Base-by-base conservation (phyloP, 805 yeast species). In the Saturnispora quitensis region DNA sequence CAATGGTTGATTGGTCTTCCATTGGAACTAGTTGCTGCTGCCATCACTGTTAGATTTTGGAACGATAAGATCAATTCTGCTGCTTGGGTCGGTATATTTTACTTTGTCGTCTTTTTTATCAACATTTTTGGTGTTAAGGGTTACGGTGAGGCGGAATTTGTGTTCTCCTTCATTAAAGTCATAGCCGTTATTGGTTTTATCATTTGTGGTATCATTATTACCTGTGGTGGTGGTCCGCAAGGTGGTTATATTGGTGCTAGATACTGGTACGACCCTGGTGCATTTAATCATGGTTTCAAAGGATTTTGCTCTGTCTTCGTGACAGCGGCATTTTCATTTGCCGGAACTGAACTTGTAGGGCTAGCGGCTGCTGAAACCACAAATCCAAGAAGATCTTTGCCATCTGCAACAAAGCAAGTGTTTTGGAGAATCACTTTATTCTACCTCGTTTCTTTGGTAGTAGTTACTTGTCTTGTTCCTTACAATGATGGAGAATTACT, bases 61-160 rank as follows among this genome's bases (percentile, higher is more conserved):
- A 71, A 71, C 50, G 67, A 61, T 51, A 40, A 50, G 3, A 60
- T 74, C 24, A 72, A 76, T 56, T 68, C 81, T 0, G 82, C 76
- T 47, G 75, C 75, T 7, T 80, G 74, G 63, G 78, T 78, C 36
- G 72, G 75, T 0, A 71, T 79, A 25, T 79, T 79, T 55, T 80
- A 71, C 58, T 67, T 70, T 2, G 57, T 75, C 18, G 73, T 81
- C 51, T 61, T 74, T 20, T 51, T 64, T 27, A 73, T 80, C 52
- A 80, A 80, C 62, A 60, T 80, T 48, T 73, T 77, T 55, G 85
- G 86, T 49, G 80, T 79, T 17, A 69, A 70, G 57, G 84, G 83
- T 28, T 81, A 78, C 60, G 85, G 84, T 59, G 86, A 81, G 64
- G 78, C 80, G 18, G 86, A 81, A 61, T 79, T 75, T 54, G 58